Base-by-base conservation (phyloP, 495 filamentous ascomycete genomes). In the Baudoinia panamericana region DNA sequence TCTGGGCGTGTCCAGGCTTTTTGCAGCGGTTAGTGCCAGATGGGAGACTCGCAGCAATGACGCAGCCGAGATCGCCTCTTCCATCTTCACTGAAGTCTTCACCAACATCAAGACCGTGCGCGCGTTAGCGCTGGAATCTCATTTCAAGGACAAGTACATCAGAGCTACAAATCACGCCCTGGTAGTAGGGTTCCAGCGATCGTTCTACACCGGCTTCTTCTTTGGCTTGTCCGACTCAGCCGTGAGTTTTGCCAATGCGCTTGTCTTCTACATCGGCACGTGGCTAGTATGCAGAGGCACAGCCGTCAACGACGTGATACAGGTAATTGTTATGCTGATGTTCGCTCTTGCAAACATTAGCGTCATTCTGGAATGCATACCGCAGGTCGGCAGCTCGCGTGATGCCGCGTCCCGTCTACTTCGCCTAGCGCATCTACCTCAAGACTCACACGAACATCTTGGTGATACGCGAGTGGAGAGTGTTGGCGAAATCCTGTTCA, bases 191-290 rank as follows among this genome's bases (percentile, higher is more conserved):
- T 26, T 76, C 5, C 68, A 65, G 38, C 66, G 78, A 21, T 72
- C 75, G 0, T 38, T 68, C 1, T 83, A 75, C 47, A 68, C 76
- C 0, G 84, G 85, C 10, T 50, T 76, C 28, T 69, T 88, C 4
- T 93, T 76, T 56, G 90, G 90, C 2, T 56, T 87, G 15, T 71
- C 77, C 16, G 78, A 88, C 53, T 75, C 78, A 1, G 66, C 70
- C 11, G 66, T 76, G 19, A 69, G 76, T 45, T 86, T 86, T 56
- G 65, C 82, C 24, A 77, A 72, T n/a, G 84, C 85, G 0, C 56
- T 93, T 16, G 71, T 93, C 13, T 90, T 92, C 56, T 93, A 79
- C 59, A 90, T 83, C 55, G 84, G 82, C 4, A 70, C 81, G 0
- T 57, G 71, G 3, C 62, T 93, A 7, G 69, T 76, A 25, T 61